Percentiles rank a stretch among this genome's conserved stretches.
Conservation (phyloP, 2,329 filamentous ascomycete species). For the Pseudogymnoascus verrucosus region DNA sequence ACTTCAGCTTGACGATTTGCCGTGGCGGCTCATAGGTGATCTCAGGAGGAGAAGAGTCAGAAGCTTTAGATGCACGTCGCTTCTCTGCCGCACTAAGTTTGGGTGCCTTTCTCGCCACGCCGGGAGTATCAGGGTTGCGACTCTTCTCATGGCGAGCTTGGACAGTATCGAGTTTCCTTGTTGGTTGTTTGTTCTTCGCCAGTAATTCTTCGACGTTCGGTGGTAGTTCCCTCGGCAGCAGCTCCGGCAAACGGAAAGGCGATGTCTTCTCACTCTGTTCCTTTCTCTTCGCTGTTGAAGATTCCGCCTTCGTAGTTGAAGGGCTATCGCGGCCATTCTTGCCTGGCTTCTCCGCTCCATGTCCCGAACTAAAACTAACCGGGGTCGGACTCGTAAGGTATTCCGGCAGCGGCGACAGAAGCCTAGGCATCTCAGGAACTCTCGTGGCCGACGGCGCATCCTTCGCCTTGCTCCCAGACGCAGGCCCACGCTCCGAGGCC, state of each 20-base stretch:
- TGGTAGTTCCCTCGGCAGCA: constrained; percentile 27
- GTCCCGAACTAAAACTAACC: background rate
- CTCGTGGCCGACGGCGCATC: background rate
- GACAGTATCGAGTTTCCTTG: constrained; percentile 18
- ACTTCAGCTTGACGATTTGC: constrained; percentile 25
- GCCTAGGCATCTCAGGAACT: background rate
- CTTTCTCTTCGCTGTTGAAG: background rate
- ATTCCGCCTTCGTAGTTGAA: background rate
- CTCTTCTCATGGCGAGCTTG: constrained; percentile 26
- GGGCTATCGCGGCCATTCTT: background rate
- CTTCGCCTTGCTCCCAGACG: background rate
- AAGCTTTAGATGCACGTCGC: background rate
- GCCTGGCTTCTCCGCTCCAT: background rate
- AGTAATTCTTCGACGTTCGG: constrained; percentile 25
- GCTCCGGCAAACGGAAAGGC: constrained; percentile 15
- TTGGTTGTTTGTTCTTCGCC: background rate
- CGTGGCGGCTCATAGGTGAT: background rate
- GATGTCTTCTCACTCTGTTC: constrained; percentile 1
- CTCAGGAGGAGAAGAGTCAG: background rate
- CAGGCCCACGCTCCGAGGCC: background rate
- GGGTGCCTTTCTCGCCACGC: constrained; percentile 26
- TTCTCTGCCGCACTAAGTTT: constrained; percentile 15
- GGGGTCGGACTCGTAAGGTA: background rate
- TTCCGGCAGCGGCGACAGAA: background rate
- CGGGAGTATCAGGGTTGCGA: constrained; percentile 24